phyloP scores from a whole-genome alignment of 2,329 filamentous ascomycete species.

The Didymella keratinophila region DNA sequence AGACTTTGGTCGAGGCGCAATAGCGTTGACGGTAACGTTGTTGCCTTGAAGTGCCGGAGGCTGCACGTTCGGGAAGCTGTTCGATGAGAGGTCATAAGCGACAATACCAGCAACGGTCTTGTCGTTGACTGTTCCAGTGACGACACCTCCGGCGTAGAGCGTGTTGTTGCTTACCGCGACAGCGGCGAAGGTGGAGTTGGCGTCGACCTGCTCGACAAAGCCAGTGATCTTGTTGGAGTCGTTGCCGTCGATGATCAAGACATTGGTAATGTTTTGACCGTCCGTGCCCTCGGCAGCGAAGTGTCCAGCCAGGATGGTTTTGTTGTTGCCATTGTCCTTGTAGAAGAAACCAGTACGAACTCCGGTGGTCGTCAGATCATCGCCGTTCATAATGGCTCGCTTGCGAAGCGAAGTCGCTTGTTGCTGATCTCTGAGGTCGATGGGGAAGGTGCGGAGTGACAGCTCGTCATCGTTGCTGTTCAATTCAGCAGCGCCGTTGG shows the following conservation, averaged over 20 bases:
- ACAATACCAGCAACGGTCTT: slow-evolving; percentile 75
- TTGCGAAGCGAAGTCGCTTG: slow-evolving; percentile 48
- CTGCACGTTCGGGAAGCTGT: slow-evolving; percentile 70
- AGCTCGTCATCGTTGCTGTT: slow-evolving; percentile 41
- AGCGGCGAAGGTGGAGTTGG: slow-evolving; percentile 77
- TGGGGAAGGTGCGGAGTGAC: slow-evolving; percentile 57
- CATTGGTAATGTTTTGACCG: slow-evolving; percentile 76
- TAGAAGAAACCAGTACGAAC: slow-evolving; percentile 85
- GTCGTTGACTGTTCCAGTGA: slow-evolving; percentile 74
- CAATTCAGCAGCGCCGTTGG: slow-evolving; percentile 76
- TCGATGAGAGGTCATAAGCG: slow-evolving; percentile 75
- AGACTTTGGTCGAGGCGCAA: slow-evolving; percentile 74
- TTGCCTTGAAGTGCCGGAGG: slow-evolving; percentile 77
- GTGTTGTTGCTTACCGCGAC: slow-evolving; percentile 61
- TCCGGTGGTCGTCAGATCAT: slow-evolving; percentile 65
- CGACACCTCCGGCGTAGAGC: slow-evolving; percentile 82
- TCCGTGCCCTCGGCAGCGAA: slow-evolving; percentile 76
- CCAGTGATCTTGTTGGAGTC: slow-evolving; percentile 72
- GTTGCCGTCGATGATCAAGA: slow-evolving; percentile 82
- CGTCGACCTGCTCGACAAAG: slow-evolving; percentile 69
- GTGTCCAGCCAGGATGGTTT: slow-evolving; percentile 87
- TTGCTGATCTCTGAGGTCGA: slow-evolving; percentile 36
- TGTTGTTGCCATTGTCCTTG: slow-evolving; percentile 71
- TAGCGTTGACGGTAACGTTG: slow-evolving; percentile 76
- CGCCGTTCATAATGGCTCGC: slow-evolving; percentile 52